Percentiles rank a stretch among this genome's conserved stretches.
Evolutionary conservation across 2,329 filamentous ascomycete species (phyloP).

Genomic region (Penicillium sp.): DNA sequence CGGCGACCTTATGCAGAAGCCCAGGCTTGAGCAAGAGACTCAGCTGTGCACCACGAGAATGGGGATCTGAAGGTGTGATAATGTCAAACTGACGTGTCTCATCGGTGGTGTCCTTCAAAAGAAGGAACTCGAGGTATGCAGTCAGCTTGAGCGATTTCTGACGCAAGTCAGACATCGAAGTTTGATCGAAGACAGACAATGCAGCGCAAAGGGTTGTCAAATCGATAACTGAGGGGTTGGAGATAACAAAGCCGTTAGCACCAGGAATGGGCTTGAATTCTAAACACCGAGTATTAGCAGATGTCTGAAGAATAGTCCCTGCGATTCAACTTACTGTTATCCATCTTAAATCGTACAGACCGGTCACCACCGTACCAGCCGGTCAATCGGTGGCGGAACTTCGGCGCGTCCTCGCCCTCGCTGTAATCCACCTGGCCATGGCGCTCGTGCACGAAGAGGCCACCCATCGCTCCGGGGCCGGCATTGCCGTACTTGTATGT

Average conservation of each 20-base stretch:
- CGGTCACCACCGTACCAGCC: constrained; percentile 88
- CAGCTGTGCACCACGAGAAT: constrained; percentile 72
- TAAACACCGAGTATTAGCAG: constrained; percentile 22
- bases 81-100: constrained; percentile 53
- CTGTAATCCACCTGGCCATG: constrained; percentile 56
- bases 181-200: constrained; percentile 71
- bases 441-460: constrained; percentile 73
- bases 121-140: constrained; percentile 69
- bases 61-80: constrained; percentile 68
- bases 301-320: not conserved
- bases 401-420: constrained; percentile 42
- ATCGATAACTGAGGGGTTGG: constrained; percentile 77
- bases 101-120: constrained; percentile 46
- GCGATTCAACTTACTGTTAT: constrained; percentile 51
- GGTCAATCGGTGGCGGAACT: constrained; percentile 66
- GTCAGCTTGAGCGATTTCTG: constrained; percentile 72
- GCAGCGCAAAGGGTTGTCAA: constrained; percentile 70
- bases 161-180: constrained; percentile 66
- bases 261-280: constrained; percentile 74
- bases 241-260: constrained; percentile 76
- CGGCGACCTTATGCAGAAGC: constrained; percentile 67
- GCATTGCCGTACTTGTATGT: constrained; percentile 92
- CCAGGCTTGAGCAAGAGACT: constrained; percentile 71
- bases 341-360: constrained; percentile 75
- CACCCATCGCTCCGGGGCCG: constrained; percentile 77